phyloP scores from a whole-genome alignment of 1,284 basidiomycete species.

The Sporisorium scitamineum region DNA sequence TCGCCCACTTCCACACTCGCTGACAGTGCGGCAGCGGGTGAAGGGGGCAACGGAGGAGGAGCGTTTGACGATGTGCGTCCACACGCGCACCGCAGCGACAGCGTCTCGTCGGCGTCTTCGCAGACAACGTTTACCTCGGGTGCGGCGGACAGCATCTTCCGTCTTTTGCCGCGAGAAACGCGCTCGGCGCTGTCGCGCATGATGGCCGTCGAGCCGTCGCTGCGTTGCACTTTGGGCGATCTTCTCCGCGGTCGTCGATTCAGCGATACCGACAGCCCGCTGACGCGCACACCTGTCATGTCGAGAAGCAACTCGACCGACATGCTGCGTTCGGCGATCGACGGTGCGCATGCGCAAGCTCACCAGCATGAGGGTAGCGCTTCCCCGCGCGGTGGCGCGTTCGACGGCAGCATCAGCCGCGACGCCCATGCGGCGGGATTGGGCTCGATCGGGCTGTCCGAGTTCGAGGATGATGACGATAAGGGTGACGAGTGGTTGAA shows the following conservation, averaged over 20 bases:
- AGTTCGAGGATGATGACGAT: constrained; percentile 69
- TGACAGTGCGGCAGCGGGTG: constrained; percentile 22
- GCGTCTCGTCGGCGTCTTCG: constrained; percentile 74
- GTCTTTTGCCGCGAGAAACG: constrained; percentile 90
- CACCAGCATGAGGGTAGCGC: constrained; percentile 18
- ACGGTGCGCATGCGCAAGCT: constrained; percentile 31
- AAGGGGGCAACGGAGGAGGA: constrained; percentile 18
- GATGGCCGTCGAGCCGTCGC: constrained; percentile 88
- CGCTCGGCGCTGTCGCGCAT: constrained; percentile 85
- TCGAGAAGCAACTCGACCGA: constrained; percentile 55
- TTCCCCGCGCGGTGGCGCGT: constrained; percentile 23
- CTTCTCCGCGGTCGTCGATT: constrained; percentile 79
- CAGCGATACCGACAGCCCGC: constrained; percentile 60
- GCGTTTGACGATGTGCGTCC: constrained; percentile 46
- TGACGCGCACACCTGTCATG: constrained; percentile 62
- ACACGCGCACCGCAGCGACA: constrained; percentile 54
- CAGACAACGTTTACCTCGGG: constrained; percentile 81
- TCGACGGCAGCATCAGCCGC: constrained; percentile 39
- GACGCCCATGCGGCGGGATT: constrained; percentile 50
- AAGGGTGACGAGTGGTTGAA: constrained; percentile 70
- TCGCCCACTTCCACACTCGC: constrained; percentile 47
- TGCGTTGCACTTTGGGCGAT: constrained; percentile 93
- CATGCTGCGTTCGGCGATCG: constrained; percentile 47
- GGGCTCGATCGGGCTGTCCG: constrained; percentile 47
- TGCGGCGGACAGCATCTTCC: constrained; percentile 96